Evolutionary conservation across 306 rosid genomes (phyloP).

Genomic region (Pterocarpus santalinus): DNA sequence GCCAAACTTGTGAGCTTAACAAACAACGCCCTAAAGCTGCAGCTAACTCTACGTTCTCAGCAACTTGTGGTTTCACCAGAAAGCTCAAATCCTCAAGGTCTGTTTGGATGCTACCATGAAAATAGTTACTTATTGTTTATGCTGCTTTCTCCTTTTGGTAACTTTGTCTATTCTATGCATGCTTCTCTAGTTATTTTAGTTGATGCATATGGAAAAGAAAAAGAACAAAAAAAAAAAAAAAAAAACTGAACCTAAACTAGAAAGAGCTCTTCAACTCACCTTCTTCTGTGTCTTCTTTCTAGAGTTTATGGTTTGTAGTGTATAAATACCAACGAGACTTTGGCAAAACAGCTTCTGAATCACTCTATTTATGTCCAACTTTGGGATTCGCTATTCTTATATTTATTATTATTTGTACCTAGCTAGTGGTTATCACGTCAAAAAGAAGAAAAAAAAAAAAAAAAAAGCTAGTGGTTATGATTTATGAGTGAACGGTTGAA

Average conservation of each 20-base stretch:
- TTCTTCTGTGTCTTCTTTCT: not conserved
- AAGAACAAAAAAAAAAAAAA: not conserved
- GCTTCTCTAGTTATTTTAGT: not conserved
- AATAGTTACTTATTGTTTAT: not conserved
- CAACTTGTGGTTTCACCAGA: not conserved
- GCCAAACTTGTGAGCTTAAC: constrained; percentile 27
- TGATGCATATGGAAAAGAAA: not conserved
- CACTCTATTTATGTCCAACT: not conserved
- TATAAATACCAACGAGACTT: not conserved
- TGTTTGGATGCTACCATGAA: constrained; percentile 28
- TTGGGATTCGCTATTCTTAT: constrained; percentile 1
- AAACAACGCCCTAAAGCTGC: not conserved
- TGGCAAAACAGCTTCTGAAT: not conserved
- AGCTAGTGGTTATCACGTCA: not conserved
- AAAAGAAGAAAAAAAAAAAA: too few relatives aligned
- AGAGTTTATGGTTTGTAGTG: not conserved
- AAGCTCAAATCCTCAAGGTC: constrained; percentile 45
- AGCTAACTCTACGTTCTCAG: not conserved
- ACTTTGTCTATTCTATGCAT: not conserved
- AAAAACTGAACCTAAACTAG: not conserved
- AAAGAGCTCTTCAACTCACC: not conserved
- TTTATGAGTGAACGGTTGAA: not conserved
- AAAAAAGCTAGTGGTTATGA: not conserved
- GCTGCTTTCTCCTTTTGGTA: constrained; percentile 26
- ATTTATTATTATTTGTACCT: not conserved